A percentile compares a stretch with the other conserved stretches of the same genome.
phyloP scores from a whole-genome alignment of 208 protist species.

The Tritrichomonas musculus region DNA sequence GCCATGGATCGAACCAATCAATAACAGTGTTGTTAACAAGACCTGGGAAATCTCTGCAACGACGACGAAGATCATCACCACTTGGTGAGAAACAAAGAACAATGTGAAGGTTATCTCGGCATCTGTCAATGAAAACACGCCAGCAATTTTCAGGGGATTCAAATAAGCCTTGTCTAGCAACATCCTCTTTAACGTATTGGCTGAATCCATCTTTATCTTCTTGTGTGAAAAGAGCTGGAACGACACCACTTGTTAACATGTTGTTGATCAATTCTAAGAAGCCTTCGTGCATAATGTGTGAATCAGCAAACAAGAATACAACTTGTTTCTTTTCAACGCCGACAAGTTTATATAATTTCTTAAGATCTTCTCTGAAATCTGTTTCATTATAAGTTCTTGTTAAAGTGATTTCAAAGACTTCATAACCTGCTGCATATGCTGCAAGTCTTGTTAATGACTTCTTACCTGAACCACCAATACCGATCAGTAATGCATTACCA shows the following conservation, averaged over 20 bases:
- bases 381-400: slow-evolving; percentile 87
- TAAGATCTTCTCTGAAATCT: slow-evolving; percentile 91
- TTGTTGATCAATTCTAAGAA: slow-evolving; percentile 99
- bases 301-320: slow-evolving; percentile 95
- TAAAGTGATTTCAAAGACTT: slow-evolving; percentile 90
- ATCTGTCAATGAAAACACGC: slow-evolving; percentile 88
- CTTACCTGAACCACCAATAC: slow-evolving; percentile 91
- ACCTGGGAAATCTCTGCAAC: slow-evolving; percentile 92
- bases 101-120: slow-evolving; percentile 91
- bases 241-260: slow-evolving; percentile 92
- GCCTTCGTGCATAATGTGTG: slow-evolving; percentile 88
- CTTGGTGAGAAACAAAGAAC: slow-evolving; percentile 94
- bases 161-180: slow-evolving; percentile 63
- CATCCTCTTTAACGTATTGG: slow-evolving; percentile 71
- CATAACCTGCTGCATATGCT: slow-evolving; percentile 73
- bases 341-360: slow-evolving; percentile 70
- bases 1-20: slow-evolving; percentile 98
- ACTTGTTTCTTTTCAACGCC: slow-evolving; percentile 69
- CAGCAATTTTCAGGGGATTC: slow-evolving; percentile 87
- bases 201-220: slow-evolving; percentile 91
- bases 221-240: slow-evolving; percentile 91
- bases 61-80: slow-evolving; percentile 78
- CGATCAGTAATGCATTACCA: slow-evolving; percentile 90
- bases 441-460: slow-evolving; percentile 86
- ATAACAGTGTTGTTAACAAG: slow-evolving; percentile 96